Evolutionary conservation across 805 yeast genomes (phyloP).

Genomic region (Lipomyces lipofer): DNA sequence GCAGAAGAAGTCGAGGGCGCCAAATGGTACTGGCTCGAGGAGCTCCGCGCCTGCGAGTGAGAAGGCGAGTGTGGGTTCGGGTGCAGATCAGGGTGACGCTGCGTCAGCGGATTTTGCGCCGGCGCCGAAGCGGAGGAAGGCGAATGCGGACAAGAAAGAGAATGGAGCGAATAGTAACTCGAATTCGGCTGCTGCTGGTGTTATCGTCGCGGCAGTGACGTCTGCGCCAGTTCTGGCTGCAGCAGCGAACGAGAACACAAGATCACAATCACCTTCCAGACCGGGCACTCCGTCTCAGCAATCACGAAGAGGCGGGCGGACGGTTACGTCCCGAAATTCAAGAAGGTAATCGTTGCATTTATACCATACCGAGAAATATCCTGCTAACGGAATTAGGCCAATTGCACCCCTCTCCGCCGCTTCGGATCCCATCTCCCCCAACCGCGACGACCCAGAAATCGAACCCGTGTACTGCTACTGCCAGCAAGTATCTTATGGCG

Average conservation of each 20-base stretch:
- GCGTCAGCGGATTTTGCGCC: conserved; percentile 8
- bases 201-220: neutral
- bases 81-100: conserved; percentile 14
- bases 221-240: neutral
- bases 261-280: conserved; percentile 10
- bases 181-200: neutral
- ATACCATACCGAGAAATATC: too few relatives aligned
- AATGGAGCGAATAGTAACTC: conserved; percentile 2
- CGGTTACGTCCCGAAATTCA: conserved; percentile 1
- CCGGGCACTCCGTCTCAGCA: conserved; percentile 12
- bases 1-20: neutral
- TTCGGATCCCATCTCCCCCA: conserved; percentile 11
- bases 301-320: conserved; percentile 13
- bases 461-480: conserved; percentile 96
- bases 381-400: neutral
- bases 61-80: conserved; percentile 6
- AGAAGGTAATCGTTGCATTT: too few relatives aligned
- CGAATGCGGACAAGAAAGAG: conserved; percentile 27
- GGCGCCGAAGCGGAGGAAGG: conserved; percentile 17
- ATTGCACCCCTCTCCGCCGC: conserved; percentile 3
- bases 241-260: neutral
- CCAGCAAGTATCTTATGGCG: conserved; percentile 95
- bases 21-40: conserved; percentile 32
- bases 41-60: neutral
- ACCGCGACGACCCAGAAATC: conserved; percentile 30